Evolutionary conservation across 805 yeast species (phyloP), one percentile per base, ranked within the genome.

Genomic region (Ogataea philodendri): DNA sequence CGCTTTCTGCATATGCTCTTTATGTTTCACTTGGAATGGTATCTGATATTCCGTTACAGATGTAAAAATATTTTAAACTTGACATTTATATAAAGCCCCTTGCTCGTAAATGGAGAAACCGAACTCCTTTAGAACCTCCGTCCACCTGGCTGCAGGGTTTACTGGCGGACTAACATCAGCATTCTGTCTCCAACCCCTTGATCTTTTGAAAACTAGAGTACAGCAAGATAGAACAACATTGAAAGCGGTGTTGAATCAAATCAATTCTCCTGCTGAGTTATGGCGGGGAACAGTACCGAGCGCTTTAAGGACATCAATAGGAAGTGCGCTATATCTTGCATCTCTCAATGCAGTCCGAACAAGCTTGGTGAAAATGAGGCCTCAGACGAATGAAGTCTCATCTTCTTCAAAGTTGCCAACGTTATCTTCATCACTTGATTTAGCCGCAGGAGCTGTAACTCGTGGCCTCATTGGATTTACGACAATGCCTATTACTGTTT

Each of bases 201-300:
- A 90, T 59, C 68, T 90, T 29, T 62, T 90, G 30, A 90, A 90
- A 59, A 90, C 97, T 0, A 62, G 97, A 44, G 67, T 87, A 7
- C 97, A 87, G 63, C 90, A 83, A 53, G 55, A 63, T 21, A 45
- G 53, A 3, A 47, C 61, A 5, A 59, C 70, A 6, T 40, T 67
- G 5, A 22, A 39, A 7, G 39, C 58, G 0, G 61, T 65, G 1
- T 30, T 69, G 9, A 63, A 58, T 35, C 71, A 72, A 30, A 46
- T 82, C 7, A 59, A 61, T 3, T 58, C 65, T 14, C 37, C 69
- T 16, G 57, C 55, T 30, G 77, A 80, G 33, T 66, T 89, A 24
- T 93, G 98, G 98, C 71, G 96, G 37, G 98, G 98, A 0, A 90
- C 96, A 0, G 51, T 88, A 23, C 96, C 98, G 0, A 85, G 96